Evolutionary conservation across 768 basidiomycete species (phyloP), one percentile per base, ranked within the genome.

Genomic region (Boletus sp.): DNA sequence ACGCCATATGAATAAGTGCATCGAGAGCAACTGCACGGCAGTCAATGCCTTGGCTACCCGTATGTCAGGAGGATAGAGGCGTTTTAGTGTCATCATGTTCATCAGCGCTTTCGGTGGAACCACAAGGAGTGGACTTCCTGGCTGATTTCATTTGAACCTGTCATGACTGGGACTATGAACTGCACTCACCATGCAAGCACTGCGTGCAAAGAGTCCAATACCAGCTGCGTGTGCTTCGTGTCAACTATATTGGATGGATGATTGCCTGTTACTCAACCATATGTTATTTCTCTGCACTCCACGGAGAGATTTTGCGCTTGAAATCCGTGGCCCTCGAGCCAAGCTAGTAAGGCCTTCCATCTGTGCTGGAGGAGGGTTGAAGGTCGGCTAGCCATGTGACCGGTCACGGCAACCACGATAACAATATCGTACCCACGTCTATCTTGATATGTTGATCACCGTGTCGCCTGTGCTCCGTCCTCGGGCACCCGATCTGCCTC

Each of bases 1-100:
- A 40, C 79, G 79, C 70, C 89, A 78, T 2, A 94, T 73, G 38
- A 83, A 77, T 10, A 97, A 76, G 74, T 97, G 92, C 55, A 98
- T 72, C 7, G 91, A 83, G 32, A 97, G 80, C 15, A 90, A 69
- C 64, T 97, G 94, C 5, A 78, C 79, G 10, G 90, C 88, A 23
- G 79, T 83, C 56, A 87, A 66, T 15, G 64, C 60, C 7, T 62
- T 59, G 48, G 51, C 50, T 7, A 48, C 53, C 19, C 42, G 54
- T 35, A 55, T 29, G 42, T 63, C 42, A 1, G 66, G 43, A 33
- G 85, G 80, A 70, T 93, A 88, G 39, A 82, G 72, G 3, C 77
- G 72, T 23, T 71, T 68, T 33, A 97, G 77, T 0, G 93, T 94
- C 43, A 76, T 73, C 37, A 77, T 71, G 70, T 95, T 98, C 59